Conservation (phyloP, 2,329 filamentous ascomycete genomes). For the Fusarium verticillioides region DNA sequence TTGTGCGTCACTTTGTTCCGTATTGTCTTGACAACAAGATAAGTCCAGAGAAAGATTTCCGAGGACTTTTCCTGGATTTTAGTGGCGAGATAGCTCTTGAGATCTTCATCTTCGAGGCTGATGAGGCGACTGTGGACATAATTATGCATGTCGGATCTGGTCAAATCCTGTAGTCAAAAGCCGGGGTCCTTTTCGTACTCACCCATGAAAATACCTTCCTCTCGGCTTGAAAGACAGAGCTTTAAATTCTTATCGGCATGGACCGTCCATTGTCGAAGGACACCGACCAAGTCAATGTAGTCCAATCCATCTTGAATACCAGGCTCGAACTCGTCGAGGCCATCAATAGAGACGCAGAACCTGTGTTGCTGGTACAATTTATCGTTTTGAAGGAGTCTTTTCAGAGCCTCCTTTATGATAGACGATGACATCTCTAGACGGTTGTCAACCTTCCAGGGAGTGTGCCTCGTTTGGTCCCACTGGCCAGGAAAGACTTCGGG, state of each 20-base stretch:
- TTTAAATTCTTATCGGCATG: rapidly evolving
- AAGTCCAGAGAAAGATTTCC: background rate
- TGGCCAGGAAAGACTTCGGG: rapidly evolving
- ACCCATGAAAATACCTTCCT: background rate
- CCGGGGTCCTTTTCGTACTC: rapidly evolving
- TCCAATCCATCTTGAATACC: background rate
- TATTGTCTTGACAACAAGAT: background rate
- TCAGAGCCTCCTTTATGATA: rapidly evolving
- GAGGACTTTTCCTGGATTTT: background rate
- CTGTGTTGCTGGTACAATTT: rapidly evolving
- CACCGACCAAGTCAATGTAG: rapidly evolving
- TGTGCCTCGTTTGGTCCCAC: rapidly evolving
- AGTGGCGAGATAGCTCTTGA: rapidly evolving
- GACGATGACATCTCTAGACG: rapidly evolving
- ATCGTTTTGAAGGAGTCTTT: rapidly evolving
- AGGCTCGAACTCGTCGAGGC: background rate
- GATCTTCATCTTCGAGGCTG: rapidly evolving
- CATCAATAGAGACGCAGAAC: background rate
- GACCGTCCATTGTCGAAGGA: background rate
- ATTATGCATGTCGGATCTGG: background rate
- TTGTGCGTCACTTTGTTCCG: background rate
- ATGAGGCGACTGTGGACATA: background rate
- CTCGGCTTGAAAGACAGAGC: background rate
- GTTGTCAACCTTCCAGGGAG: rapidly evolving
- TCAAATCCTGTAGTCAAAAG: background rate